Evolutionary conservation across 73 alveolate species (phyloP), one percentile per base, ranked within the genome.

Genomic region (Halteria grandinella): DNA sequence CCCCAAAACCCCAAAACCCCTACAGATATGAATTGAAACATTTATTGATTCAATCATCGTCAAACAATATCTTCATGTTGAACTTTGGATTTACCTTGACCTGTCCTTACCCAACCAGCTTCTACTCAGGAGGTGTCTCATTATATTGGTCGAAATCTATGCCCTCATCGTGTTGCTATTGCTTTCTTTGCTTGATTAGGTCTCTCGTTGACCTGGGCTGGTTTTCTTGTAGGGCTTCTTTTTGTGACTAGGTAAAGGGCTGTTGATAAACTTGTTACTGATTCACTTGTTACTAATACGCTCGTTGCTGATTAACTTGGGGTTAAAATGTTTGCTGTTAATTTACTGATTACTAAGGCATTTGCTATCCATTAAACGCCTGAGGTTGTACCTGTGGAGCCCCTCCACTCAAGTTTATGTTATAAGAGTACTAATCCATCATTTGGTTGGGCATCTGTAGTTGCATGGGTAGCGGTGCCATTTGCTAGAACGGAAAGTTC

Each of bases 41-140:
- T 14, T 10, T 24, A 48, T 10, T 53, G 7, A 18, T 20, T 60
- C 77, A 60, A 36, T 60, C 77, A 60, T 60, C 77, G 21, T 60
- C 77, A 60, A 60, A 60, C 25, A 60, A 31, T 8, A 60, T 6
- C 7, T 60, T 60, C 77, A 60, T 60, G 29, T 60, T 60, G 59
- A 60, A 60, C 23, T 66, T 66, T 4, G 80, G 80, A 21, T 66
- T 66, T 44, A 66, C 52, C 36, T 41, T 45, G 1, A 66, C 80
- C 10, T 18, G 34, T 48, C 37, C 53, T 20, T 53, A 24, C 10
- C 48, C 23, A 5, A 33, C 21, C 33, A 33, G 14, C n/a, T 57
- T 14, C 29, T 57, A 17, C 23, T 10, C 53, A 4, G 29, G 36
- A 32, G n/a, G 8, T 33, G 4, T 27, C 1, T 57, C 29, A 53